phyloP scores from a whole-genome alignment of 495 filamentous ascomycete genomes.

The Achaetomiella virescens region DNA sequence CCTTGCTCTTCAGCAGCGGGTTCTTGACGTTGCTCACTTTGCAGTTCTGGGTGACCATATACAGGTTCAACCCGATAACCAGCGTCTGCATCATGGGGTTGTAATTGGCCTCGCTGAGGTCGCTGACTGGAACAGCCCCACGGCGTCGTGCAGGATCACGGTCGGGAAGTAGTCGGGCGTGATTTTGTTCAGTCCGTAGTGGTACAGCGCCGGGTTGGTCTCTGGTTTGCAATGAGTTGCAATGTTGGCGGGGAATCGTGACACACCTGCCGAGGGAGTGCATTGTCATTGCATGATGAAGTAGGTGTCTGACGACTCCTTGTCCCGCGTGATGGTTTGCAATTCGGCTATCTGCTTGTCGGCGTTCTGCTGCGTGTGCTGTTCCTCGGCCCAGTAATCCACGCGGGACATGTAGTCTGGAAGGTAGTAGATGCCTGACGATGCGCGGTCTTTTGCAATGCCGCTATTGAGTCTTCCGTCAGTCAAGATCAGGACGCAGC shows the following conservation, averaged over 20 bases:
- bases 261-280: not conserved
- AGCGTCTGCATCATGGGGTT: constrained; percentile 8
- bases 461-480: not conserved
- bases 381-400: constrained; percentile 1
- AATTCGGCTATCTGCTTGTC: not conserved
- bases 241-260: not conserved
- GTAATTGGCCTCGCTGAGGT: not conserved
- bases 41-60: constrained; percentile 22
- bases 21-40: not conserved
- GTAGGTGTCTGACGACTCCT: not conserved
- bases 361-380: not conserved
- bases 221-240: not conserved
- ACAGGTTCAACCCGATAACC: constrained; percentile 18
- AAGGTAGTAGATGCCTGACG: not conserved
- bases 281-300: constrained; percentile 13
- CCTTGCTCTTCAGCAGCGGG: constrained; percentile 1
- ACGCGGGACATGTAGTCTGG: not conserved
- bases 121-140: constrained; percentile 5
- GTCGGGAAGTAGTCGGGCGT: constrained; percentile 13
- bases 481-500: constrained; percentile 13
- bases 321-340: not conserved
- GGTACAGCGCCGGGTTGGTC: constrained; percentile 14
- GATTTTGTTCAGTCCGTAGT: constrained; percentile 10
- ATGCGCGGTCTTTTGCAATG: not conserved
- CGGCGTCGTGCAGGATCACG: constrained; percentile 14